Percentiles rank a stretch among this genome's conserved stretches.
Conservation (phyloP, 2,329 filamentous ascomycete species). For the Apiospora saccharicola region DNA sequence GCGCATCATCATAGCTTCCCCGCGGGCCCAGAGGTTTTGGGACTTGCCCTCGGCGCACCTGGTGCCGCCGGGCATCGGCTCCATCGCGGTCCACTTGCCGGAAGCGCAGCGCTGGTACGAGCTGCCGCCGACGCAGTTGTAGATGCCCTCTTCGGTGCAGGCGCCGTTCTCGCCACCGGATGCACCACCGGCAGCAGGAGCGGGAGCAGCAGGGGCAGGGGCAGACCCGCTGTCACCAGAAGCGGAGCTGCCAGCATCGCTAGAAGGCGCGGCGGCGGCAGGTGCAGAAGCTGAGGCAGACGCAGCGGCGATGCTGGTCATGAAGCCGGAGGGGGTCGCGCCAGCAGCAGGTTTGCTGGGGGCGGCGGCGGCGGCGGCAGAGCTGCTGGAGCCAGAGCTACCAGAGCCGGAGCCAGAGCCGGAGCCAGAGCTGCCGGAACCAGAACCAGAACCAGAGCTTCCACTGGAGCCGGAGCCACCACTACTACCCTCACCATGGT, state of each 20-base stretch:
- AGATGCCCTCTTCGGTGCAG: conserved; percentile 57
- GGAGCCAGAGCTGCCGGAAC: conserved; percentile 22
- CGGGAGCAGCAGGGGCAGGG: background rate
- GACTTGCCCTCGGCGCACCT: conserved; percentile 53
- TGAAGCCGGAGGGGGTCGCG: conserved; percentile 23
- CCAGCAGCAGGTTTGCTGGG: conserved; percentile 25
- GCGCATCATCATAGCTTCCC: background rate
- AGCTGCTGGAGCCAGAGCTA: conserved; percentile 21
- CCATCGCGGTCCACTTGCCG: conserved; percentile 56
- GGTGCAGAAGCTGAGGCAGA: conserved; percentile 14
- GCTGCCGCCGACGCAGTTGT: conserved; percentile 60
- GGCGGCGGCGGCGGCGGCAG: conserved; percentile 26
- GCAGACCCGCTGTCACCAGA: background rate
- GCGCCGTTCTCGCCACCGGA: conserved; percentile 36
- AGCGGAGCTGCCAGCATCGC: background rate
- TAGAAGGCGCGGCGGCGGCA: conserved; percentile 18
- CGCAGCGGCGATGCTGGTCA: background rate
- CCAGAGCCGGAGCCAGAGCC: background rate
- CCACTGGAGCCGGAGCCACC: background rate
- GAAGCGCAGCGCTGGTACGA: conserved; percentile 64
- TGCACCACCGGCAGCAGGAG: background rate
- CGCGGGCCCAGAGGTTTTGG: conserved; percentile 39
- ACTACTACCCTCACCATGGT: conserved; percentile 17
- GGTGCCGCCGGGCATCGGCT: conserved; percentile 54
- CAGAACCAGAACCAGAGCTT: conserved; percentile 22